Percentiles rank a stretch among this genome's conserved stretches.
Evolutionary conservation across 805 yeast species (phyloP).

Genomic region (Cyberlindnera americana): DNA sequence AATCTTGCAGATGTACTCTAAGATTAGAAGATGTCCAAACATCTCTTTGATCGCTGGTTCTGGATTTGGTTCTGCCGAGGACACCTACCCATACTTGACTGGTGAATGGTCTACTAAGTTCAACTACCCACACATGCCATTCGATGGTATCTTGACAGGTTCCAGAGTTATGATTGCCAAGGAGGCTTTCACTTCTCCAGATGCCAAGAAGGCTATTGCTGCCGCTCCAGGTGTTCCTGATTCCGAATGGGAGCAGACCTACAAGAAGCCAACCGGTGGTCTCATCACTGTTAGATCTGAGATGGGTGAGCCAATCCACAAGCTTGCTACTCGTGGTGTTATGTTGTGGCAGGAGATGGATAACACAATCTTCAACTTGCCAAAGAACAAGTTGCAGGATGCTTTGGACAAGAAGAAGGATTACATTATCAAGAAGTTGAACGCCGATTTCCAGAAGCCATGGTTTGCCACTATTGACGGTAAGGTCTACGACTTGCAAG

Average conservation of each 20-base stretch:
- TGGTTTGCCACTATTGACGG: constrained; percentile 82
- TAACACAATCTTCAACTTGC: constrained; percentile 85
- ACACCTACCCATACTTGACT: constrained; percentile 94
- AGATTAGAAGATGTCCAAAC: constrained; percentile 87
- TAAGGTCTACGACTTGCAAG: constrained; percentile 86
- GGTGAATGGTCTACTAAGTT: constrained; percentile 92
- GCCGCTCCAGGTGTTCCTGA: constrained; percentile 89
- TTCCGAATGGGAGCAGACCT: constrained; percentile 87
- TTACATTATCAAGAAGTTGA: constrained; percentile 78
- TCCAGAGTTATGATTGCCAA: constrained; percentile 96
- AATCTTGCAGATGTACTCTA: constrained; percentile 89
- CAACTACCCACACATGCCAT: constrained; percentile 98
- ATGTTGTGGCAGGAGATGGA: constrained; percentile 96
- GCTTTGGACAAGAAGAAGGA: constrained; percentile 81
- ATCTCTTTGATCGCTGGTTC: constrained; percentile 94
- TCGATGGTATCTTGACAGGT: constrained; percentile 94
- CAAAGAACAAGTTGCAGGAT: constrained; percentile 81
- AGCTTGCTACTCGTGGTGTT: constrained; percentile 97
- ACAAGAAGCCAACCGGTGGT: constrained; percentile 96
- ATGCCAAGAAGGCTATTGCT: constrained; percentile 89
- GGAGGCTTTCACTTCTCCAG: constrained; percentile 92
- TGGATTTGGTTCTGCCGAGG: constrained; percentile 96
- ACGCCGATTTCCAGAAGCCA: constrained; percentile 95
- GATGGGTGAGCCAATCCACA: constrained; percentile 99
- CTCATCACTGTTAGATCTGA: constrained; percentile 93